A percentile compares a stretch with the other conserved stretches of the same genome.
Evolutionary conservation across 306 rosid species (phyloP).

Genomic region (Gastrolobium bilobum): DNA sequence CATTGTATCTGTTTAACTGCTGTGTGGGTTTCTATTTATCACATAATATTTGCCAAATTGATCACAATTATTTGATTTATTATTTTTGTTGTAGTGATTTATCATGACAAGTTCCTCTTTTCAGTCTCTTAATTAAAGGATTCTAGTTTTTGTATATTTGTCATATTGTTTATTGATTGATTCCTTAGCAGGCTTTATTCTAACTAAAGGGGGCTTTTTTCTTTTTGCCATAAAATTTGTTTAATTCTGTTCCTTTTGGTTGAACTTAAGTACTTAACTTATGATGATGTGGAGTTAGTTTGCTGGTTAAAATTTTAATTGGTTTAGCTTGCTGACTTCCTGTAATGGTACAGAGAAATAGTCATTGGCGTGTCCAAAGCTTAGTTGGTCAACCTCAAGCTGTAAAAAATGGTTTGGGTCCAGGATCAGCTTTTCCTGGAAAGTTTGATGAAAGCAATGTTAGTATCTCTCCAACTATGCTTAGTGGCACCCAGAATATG

Average conservation of each 20-base stretch:
- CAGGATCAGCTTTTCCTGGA: constrained; percentile 72
- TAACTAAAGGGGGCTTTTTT: background rate
- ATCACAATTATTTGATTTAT: constrained; percentile 16
- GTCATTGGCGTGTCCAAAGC: constrained; percentile 96
- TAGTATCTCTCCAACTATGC: constrained; percentile 70
- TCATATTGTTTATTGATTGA: background rate
- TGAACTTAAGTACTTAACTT: constrained; percentile 26
- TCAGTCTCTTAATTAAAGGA: constrained; percentile 11
- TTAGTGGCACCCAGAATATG: constrained; percentile 62
- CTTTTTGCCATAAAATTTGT: background rate
- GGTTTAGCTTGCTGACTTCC: constrained; percentile 31
- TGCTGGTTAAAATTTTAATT: constrained; percentile 35
- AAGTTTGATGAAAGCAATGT: constrained; percentile 81
- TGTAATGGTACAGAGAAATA: constrained; percentile 81
- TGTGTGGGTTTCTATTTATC: constrained; percentile 25
- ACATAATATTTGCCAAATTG: constrained; percentile 27
- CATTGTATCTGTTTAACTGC: constrained; percentile 9
- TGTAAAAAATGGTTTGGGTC: constrained; percentile 72
- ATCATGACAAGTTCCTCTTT: background rate
- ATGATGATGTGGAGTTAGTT: constrained; percentile 34
- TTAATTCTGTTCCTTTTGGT: constrained; percentile 9
- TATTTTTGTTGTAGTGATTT: constrained; percentile 6
- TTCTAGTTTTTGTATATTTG: background rate
- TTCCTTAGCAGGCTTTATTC: background rate
- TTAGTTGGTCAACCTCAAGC: constrained; percentile 75